Conservation (phyloP, 306 rosid genomes). For the Alnus glutinosa region DNA sequence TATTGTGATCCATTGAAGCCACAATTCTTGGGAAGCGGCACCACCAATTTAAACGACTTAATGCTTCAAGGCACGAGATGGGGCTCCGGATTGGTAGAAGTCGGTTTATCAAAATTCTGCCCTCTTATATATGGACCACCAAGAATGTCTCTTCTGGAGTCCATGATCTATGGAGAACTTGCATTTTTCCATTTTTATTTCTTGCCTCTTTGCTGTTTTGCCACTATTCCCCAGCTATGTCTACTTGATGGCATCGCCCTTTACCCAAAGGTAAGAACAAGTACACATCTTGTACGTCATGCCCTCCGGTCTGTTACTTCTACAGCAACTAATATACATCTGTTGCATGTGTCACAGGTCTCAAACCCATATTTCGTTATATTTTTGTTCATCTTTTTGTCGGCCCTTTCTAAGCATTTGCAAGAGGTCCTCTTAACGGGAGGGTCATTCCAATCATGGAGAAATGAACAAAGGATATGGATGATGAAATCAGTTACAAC, state of each 20-base stretch:
- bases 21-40: constrained; percentile 62
- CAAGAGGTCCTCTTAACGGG: constrained; percentile 51
- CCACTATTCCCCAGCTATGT: constrained; percentile 62
- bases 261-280: constrained; percentile 63
- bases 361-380: constrained; percentile 43
- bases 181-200: constrained; percentile 44
- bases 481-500: constrained; percentile 56
- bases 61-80: constrained; percentile 66
- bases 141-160: constrained; percentile 46
- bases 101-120: constrained; percentile 51
- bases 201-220: constrained; percentile 59
- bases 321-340: no score
- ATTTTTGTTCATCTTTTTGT: constrained; percentile 45
- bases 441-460: constrained; percentile 41
- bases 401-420: constrained; percentile 32
- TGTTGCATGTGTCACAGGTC: constrained; percentile 34
- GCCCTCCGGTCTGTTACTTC: no score
- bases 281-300: neutral
- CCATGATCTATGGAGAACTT: constrained; percentile 45
- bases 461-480: constrained; percentile 63
- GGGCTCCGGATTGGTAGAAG: constrained; percentile 60
- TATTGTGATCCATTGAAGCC: constrained; percentile 54
- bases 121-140: constrained; percentile 51
- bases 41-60: constrained; percentile 55
- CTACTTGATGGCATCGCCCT: constrained; percentile 53